phyloP scores from a whole-genome alignment of 768 basidiomycete genomes.

The Amyloporia xantha region DNA sequence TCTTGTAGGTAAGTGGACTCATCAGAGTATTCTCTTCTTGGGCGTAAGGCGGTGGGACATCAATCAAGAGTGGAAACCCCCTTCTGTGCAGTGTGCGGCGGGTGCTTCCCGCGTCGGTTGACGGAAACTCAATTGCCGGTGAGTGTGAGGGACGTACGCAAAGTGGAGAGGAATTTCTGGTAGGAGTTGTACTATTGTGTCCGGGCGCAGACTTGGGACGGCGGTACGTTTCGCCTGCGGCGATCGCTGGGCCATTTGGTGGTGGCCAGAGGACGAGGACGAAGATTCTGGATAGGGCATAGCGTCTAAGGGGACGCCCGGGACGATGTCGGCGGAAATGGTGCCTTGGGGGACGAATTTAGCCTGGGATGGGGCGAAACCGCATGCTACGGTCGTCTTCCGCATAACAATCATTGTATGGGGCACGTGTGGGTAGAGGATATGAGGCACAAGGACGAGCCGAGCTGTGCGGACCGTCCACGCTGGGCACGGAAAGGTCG shows the following conservation, averaged over 20 bases:
- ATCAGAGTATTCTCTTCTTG: not conserved
- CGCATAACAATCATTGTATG: conserved; percentile 9
- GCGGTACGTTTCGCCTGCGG: not conserved
- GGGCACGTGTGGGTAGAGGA: conserved; percentile 14
- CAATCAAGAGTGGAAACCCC: not conserved
- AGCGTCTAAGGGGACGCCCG: conserved; percentile 9
- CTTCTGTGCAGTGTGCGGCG: not conserved
- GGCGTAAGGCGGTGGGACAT: not conserved
- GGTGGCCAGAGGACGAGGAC: conserved; percentile 6
- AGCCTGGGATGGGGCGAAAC: conserved; percentile 5
- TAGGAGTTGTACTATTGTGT: not conserved
- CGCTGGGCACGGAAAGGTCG: conserved; percentile 9
- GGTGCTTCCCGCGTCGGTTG: not conserved
- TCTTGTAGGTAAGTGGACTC: not conserved
- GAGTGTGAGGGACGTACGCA: not conserved
- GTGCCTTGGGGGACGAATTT: conserved; percentile 14
- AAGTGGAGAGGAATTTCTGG: not conserved
- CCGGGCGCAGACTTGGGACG: not conserved
- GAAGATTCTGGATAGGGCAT: conserved; percentile 10
- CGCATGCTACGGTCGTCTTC: conserved; percentile 14
- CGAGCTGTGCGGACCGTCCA: conserved; percentile 7
- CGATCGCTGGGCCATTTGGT: too few relatives aligned
- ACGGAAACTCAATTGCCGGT: not conserved
- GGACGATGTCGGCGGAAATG: conserved; percentile 21
- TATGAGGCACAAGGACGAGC: conserved; percentile 6